These are phyloP conservation scores for Talaromyces sp. DNA, from an alignment of 2,329 filamentous ascomycete species.

Conservation along the genomic window DNA sequence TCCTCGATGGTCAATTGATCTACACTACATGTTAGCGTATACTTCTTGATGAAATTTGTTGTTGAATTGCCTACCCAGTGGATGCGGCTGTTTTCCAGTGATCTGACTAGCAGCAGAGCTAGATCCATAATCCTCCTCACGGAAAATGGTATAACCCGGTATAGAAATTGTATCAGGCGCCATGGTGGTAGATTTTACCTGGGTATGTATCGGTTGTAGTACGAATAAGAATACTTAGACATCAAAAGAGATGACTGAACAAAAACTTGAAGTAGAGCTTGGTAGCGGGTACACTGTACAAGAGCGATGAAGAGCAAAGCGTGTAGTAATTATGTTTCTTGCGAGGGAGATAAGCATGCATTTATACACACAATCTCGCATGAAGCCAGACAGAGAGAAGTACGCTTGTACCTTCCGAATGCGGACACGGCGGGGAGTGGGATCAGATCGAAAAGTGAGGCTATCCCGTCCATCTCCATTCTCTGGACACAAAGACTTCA, in stretches of 20 bases:
- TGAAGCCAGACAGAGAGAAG: not conserved
- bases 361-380: slow-evolving; percentile 2
- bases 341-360: not conserved
- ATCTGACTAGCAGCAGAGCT: slow-evolving; percentile 17
- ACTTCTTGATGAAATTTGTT: not conserved
- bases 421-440: slow-evolving; percentile 4
- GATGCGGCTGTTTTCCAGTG: slow-evolving; percentile 16
- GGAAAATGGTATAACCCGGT: slow-evolving; percentile 21
- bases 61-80: slow-evolving; percentile 17
- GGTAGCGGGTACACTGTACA: not conserved
- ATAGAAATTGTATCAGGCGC: slow-evolving; percentile 22
- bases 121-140: slow-evolving; percentile 18
- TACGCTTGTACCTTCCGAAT: slow-evolving; percentile 18
- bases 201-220: not conserved
- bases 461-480: not conserved
- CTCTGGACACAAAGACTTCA: not conserved
- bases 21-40: not conserved
- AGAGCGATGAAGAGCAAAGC: not conserved
- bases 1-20: slow-evolving; percentile 31
- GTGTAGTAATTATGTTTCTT: not conserved
- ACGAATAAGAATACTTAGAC: not conserved
- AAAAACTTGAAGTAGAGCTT: not conserved
- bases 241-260: not conserved
- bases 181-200: slow-evolving; percentile 16
- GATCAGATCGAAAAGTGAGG: not conserved